Base-by-base conservation (phyloP, 306 rosid genomes). In the Glycine soja region DNA sequence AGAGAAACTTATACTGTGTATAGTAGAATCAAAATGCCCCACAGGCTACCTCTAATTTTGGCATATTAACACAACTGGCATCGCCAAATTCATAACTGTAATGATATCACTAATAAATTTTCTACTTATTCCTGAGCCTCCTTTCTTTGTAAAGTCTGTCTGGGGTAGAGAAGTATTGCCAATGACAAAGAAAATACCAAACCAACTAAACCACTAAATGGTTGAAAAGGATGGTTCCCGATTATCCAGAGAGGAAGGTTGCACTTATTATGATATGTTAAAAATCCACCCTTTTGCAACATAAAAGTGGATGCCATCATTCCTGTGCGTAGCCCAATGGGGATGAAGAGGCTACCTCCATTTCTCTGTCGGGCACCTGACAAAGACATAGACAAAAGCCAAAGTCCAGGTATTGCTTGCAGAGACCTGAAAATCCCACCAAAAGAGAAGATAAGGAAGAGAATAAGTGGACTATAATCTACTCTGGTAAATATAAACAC, bases 241-340 rank as follows among this genome's bases (percentile, higher is more conserved):
- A 85, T 84, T 19, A 89, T 15, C 96, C 94, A 95, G 19, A 42
- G 72, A 62, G 92, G 88, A 79, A 80, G 67, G 74, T 79, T 81
- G 13, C 86, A 72, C n/a, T 72, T 85, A 52, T 47, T 85, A 59
- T 68, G 76, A 74, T 87, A 93, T 70, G 79, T 85, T 15, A 93
- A 54, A 81, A 89, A 76, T 59, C 89, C 91, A 79, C 97, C 90
- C 82, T 56, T 91, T 51, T 88, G 91, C 84, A 91, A 70, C 57
- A 91, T 61, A 76, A 85, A 91, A 86, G 89, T 90, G 30, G 94
- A 87, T 54, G 94, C 90, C 80, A 86, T 64, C 70, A 95, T 91
- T 70, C 99, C 99, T 4, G 97, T 80, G 16, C 93, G 96, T 76
- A 95, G 72, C 54, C 99, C 99, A 0, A 95, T 84, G 14, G 98